Percentiles rank a stretch among this genome's conserved stretches.
phyloP scores from a whole-genome alignment of 345 rosid species.

The Brassica napus region Da-Ae NC_063449.1:37375001-37375500 shows the following conservation, averaged over 20 bases:
- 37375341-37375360: constrained; percentile 63
- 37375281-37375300: constrained; percentile 82
- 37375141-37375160: constrained; percentile 69
- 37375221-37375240: constrained; percentile 63
- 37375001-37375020: constrained; percentile 75
- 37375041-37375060: constrained; percentile 89
- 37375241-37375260: constrained; percentile 65
- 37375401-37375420: constrained; percentile 80
- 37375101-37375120: constrained; percentile 70
- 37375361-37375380: constrained; percentile 77
- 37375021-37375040: constrained; percentile 79
- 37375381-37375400: constrained; percentile 78
- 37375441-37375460: neutral
- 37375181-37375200: constrained; percentile 80
- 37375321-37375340: constrained; percentile 69
- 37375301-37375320: constrained; percentile 65
- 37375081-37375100: constrained; percentile 69
- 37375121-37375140: constrained; percentile 75
- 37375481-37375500: neutral
- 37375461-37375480: constrained; percentile 9
- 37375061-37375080: constrained; percentile 68
- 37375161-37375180: constrained; percentile 82
- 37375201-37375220: constrained; percentile 75
- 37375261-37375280: constrained; percentile 66
- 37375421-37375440: neutral